phyloP scores from a whole-genome alignment of 495 filamentous ascomycete genomes.

The Sabuloglossum arenarium region DNA sequence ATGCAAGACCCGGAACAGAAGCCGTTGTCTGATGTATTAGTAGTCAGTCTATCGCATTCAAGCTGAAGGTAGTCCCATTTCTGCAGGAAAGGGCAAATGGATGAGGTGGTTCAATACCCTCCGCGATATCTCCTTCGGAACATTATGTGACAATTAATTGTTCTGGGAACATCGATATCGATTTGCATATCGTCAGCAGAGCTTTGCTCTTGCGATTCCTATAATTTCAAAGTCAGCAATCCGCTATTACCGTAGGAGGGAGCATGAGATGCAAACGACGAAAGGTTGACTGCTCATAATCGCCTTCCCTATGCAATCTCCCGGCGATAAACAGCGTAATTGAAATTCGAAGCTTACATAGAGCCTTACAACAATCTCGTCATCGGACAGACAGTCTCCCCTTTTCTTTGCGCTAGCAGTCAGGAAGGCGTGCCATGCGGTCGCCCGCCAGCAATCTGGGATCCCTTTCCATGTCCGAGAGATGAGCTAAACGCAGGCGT shows the following conservation, averaged over 20 bases:
- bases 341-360: constrained; percentile 4
- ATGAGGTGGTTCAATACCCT: constrained; percentile 12
- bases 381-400: constrained; percentile 37
- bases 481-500: constrained; percentile 27
- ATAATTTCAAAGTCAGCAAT: constrained; percentile 23
- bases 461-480: constrained; percentile 95
- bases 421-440: constrained; percentile 90
- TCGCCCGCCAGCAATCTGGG: constrained; percentile 82
- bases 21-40: constrained; percentile 47
- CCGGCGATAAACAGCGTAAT: no score
- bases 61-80: not conserved
- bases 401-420: constrained; percentile 53
- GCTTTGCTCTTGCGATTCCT: constrained; percentile 44
- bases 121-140: constrained; percentile 74
- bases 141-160: constrained; percentile 94
- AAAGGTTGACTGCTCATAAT: no score
- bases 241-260: not conserved
- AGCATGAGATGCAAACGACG: not conserved
- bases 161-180: constrained; percentile 89
- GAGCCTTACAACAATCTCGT: constrained; percentile 37
- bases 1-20: constrained; percentile 86
- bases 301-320: no score
- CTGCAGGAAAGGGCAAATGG: not conserved
- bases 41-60: constrained; percentile 4
- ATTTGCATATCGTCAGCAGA: constrained; percentile 93